Base-by-base conservation (phyloP, 73 alveolate genomes). In the Diophrys sp. region DNA sequence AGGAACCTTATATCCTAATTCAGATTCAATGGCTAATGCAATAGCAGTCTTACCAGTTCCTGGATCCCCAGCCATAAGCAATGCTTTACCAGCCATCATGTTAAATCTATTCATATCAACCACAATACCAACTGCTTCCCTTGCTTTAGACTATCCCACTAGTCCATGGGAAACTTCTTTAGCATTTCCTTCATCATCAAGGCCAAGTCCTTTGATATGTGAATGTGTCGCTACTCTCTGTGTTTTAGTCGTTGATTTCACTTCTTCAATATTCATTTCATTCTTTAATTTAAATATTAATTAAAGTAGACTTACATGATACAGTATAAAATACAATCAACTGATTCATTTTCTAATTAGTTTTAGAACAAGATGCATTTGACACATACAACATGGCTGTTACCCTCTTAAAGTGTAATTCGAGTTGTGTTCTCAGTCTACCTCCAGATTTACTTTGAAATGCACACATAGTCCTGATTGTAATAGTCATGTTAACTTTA, bases 21-120 rank as follows among this genome's bases (percentile, higher is more conserved):
- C 99, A 75, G 96, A 98, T 24, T 99, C 98, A 8, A 98, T 90
- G 1, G 99, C 99, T 55, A 98, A 90, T 53, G 99, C 98, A 54
- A 98, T 79, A 24, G 99, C 99, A 8, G 99, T 98, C 84, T 96
- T 97, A 71, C 99, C 99, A 28, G 99, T 97, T 66, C 99, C 99
- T 26, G 99, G 99, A 11, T 99, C 99, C 23, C 99, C 99, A 2
- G 99, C 99, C 93, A 98, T 87, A n/a, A 98, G 91, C 1, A 98
- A 89, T 24, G 99, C 99, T 88, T 98, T 97, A 56, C 99, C 99
- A 54, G 99, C 99, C 99, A 98, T 96, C 90, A 97, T 98, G 91
- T 98, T 98, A 24, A 98, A 79, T 79, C 87, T 98, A 91, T 97
- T 97, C 77, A 98, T 87, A 62, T 97, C 99, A 25, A 98, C 99